Conservation (phyloP, 768 basidiomycete genomes). For the Butyriboletus loyo region DNA sequence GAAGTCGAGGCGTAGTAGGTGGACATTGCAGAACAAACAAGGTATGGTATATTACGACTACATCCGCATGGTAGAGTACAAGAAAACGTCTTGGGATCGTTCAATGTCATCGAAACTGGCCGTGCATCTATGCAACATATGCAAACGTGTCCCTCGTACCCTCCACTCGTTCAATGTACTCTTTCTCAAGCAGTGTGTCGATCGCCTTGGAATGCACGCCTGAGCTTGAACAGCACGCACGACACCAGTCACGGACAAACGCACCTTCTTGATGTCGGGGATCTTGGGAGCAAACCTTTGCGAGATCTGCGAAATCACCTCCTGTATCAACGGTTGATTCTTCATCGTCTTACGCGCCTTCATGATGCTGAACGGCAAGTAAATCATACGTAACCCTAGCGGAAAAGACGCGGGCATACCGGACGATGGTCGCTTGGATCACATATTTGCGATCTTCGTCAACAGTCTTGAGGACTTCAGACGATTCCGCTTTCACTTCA, state of each 20-base stretch:
- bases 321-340: conserved; percentile 85
- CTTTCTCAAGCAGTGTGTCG: conserved; percentile 90
- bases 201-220: conserved; percentile 60
- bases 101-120: not conserved
- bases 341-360: conserved; percentile 95
- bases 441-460: conserved; percentile 97
- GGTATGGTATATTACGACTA: conserved; percentile 23
- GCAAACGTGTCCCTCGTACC: conserved; percentile 76
- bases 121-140: conserved; percentile 33
- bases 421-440: conserved; percentile 92
- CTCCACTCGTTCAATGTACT: conserved; percentile 94
- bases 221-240: not conserved
- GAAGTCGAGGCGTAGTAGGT: conserved; percentile 4
- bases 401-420: conserved; percentile 33
- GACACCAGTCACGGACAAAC: not conserved
- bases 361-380: conserved; percentile 66
- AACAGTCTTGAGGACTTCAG: conserved; percentile 88
- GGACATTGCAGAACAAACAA: not conserved
- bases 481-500: conserved; percentile 87
- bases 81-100: not conserved
- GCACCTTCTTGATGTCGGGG: conserved; percentile 93
- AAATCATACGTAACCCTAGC: not conserved
- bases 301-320: conserved; percentile 87
- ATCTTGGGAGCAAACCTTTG: conserved; percentile 90
- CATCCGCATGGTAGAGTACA: conserved; percentile 13